Evolutionary conservation across 2,329 filamentous ascomycete genomes (phyloP).

Genomic region (Sporothrix dimorphospora): DNA sequence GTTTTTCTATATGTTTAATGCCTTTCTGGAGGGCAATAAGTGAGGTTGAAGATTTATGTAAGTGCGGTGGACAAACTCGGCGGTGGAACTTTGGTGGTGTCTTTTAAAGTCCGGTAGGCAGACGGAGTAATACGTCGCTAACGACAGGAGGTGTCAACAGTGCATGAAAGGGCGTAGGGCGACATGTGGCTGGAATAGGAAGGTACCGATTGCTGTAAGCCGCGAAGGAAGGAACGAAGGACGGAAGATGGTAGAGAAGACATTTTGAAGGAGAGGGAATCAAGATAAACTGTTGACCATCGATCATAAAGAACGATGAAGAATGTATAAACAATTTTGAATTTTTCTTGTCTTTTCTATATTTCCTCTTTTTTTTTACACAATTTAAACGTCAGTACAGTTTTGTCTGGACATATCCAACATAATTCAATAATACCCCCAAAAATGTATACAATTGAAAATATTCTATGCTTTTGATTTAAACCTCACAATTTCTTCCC

Average conservation of each 20-base stretch:
- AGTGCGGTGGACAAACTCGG: background rate
- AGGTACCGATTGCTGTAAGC: background rate
- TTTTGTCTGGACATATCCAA: background rate
- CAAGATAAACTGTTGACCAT: no score
- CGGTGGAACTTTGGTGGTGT: background rate
- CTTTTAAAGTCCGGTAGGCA: conserved; percentile 7
- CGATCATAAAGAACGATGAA: no score
- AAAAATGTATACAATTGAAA: background rate
- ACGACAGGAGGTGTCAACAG: background rate
- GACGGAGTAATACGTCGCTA: background rate
- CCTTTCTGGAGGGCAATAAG: background rate
- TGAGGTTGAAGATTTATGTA: conserved; percentile 18
- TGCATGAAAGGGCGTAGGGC: conserved; percentile 10
- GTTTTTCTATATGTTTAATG: background rate
- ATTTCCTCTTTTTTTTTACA: no score
- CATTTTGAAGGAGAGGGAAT: background rate
- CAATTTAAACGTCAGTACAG: no score
- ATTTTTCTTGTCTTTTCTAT: no score
- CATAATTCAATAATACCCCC: background rate
- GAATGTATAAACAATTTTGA: no score
- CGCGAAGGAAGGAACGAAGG: background rate
- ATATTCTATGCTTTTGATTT: background rate
- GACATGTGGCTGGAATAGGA: background rate
- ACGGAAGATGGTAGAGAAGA: background rate
- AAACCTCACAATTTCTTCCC: background rate